Conservation (phyloP, 208 protist species). For the Lotmaria passim region DNA sequence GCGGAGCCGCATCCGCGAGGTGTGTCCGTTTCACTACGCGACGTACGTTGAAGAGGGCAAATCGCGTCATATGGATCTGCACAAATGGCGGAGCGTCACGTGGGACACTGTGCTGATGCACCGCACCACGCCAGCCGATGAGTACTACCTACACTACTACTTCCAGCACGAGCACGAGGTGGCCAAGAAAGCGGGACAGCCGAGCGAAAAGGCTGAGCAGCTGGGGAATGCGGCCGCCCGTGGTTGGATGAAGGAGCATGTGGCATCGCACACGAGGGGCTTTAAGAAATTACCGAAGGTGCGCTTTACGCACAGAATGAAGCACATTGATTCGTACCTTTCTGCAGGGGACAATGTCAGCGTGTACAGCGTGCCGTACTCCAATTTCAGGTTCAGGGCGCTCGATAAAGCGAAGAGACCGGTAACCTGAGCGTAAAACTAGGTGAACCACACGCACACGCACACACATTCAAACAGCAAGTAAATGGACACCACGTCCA, state of each 20-base stretch:
- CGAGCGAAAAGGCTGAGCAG: neutral
- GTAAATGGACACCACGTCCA: too few species aligned
- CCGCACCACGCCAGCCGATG: constrained; percentile 3
- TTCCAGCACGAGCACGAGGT: constrained; percentile 20
- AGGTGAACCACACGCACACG: too few species aligned
- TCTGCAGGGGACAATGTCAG: constrained; percentile 1
- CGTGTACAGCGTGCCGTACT: constrained; percentile 1
- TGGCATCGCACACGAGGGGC: neutral
- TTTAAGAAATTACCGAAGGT: neutral
- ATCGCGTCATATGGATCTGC: neutral
- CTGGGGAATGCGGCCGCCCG: neutral
- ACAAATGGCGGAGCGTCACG: neutral
- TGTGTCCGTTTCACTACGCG: neutral
- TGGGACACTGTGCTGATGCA: constrained; percentile 18
- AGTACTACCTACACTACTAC: constrained; percentile 21
- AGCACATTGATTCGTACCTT: neutral
- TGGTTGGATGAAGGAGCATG: neutral
- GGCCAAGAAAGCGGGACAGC: neutral
- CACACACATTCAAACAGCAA: too few species aligned
- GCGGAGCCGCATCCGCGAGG: neutral
- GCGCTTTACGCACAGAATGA: neutral
- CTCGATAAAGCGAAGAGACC: constrained; percentile 1
- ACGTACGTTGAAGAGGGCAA: constrained; percentile 5
- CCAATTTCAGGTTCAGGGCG: neutral
- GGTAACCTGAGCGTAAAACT: too few species aligned